Conservation (phyloP, 495 filamentous ascomycete species). For the Aspergillus affinis region DNA sequence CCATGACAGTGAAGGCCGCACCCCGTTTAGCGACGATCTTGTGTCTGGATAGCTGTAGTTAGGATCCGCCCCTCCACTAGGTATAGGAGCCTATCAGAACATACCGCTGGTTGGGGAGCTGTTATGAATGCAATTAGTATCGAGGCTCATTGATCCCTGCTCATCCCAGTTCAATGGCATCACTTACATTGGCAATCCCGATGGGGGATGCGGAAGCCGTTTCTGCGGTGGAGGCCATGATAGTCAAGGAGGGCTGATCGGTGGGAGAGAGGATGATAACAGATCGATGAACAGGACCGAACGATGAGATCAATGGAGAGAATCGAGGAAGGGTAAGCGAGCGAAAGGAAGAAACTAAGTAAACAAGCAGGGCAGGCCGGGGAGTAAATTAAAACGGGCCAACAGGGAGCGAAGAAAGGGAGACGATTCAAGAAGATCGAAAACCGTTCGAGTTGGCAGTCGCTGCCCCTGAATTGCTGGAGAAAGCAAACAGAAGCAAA, state of each 20-base stretch:
- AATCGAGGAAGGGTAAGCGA: neutral
- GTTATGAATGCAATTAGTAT: slow-evolving; percentile 10
- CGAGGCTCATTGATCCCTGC: neutral
- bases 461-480: slow-evolving; percentile 30
- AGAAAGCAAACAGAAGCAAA: slow-evolving; percentile 12
- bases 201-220: slow-evolving; percentile 87
- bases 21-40: slow-evolving; percentile 99
- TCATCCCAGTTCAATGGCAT: slow-evolving; percentile 6
- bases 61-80: slow-evolving; percentile 28
- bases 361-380: neutral
- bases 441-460: slow-evolving; percentile 16
- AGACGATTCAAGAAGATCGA: neutral
- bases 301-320: slow-evolving; percentile 2
- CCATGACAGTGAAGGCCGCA: slow-evolving; percentile 99
- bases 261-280: slow-evolving; percentile 19
- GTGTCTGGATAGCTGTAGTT: slow-evolving; percentile 59
- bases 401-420: neutral
- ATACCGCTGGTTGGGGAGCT: slow-evolving; percentile 88
- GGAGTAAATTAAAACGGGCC: neutral
- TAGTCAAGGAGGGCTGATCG: slow-evolving; percentile 31
- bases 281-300: slow-evolving; percentile 5
- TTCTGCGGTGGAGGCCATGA: slow-evolving; percentile 78
- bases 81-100: slow-evolving; percentile 21
- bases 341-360: neutral
- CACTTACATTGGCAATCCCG: slow-evolving; percentile 95